These are phyloP conservation scores for Pseudopediastrum boryanum DNA, from an alignment of 139 green algal species.

Conservation along the genomic window DNA sequence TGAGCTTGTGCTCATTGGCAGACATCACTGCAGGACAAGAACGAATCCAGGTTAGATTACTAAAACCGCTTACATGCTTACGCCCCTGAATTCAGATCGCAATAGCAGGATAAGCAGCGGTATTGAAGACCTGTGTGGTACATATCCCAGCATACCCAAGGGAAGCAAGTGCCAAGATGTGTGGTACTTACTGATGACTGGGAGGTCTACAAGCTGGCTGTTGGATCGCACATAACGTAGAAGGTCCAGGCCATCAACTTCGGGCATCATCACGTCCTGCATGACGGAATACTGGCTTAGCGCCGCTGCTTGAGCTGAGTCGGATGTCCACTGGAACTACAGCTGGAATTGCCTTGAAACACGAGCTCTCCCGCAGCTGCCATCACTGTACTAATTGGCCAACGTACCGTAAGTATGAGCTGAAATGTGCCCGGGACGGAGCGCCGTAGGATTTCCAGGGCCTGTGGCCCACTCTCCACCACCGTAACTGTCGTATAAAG, in stretches of 20 bases:
- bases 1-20: constrained; percentile 79
- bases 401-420: constrained; percentile 80
- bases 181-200: constrained; percentile 83
- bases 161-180: too few species aligned
- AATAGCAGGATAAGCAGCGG: too few species aligned
- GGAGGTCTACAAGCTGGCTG: constrained; percentile 64
- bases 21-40: constrained; percentile 82
- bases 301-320: not conserved
- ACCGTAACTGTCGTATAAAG: constrained; percentile 68
- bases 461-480: constrained; percentile 71
- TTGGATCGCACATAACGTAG: constrained; percentile 76
- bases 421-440: constrained; percentile 74
- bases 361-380: not conserved
- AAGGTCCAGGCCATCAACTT: constrained; percentile 83
- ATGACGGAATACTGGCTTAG: not conserved
- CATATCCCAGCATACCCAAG: too few species aligned
- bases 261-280: constrained; percentile 94
- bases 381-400: not conserved
- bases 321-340: not conserved
- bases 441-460: constrained; percentile 71
- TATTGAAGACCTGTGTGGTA: too few species aligned
- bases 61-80: too few species aligned
- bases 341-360: not conserved
- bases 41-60: too few species aligned
- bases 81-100: too few species aligned